Evolutionary conservation across 768 basidiomycete genomes (phyloP), one percentile per base, ranked within the genome.

Genomic region (Dacryopinax primogenitus): DNA sequence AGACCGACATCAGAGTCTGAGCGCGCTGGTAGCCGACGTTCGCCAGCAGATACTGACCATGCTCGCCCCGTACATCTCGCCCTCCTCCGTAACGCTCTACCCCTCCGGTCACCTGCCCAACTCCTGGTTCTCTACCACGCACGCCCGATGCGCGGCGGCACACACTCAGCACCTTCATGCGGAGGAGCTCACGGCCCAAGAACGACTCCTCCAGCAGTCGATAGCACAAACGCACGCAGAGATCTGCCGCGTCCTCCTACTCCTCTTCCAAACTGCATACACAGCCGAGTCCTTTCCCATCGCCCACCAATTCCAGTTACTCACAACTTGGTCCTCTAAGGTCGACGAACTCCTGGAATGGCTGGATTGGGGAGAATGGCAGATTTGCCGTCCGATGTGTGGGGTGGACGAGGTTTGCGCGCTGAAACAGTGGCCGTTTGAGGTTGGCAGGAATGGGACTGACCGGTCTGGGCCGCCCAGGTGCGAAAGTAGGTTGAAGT

Each of bases 361-460:
- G 66, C 66, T 66, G n/a, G 66, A 62, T 12, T 66, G 66, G 66
- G 33, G 35, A n/a, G 63, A 33, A 11, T 33, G 62, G 65, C 21
- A 44, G 33, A 39, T 11, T 12, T 63, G 33, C 37, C 16, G 35
- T 16, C 65, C 62, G 1, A 41, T 62, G 11, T 66, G 63, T 39
- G 26, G 32, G 30, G 44, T 18, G 33, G 45, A 35, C 13, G 28
- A 65, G 33, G 45, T 61, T 23, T 44, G 41, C 41, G 16, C 41
- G 6, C 23, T 44, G 18, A 15, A 15, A 18, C 41, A 44, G 41
- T 44, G 18, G 4, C 41, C 41, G 7, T 44, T 7, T 18, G 41
- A 44, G 6, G 41, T 15, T 6, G 23, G 16, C 41, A 7, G 18
- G 6, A 44, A 44, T 6, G 41, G 41, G 41, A 44, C 41, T 44